Base-by-base conservation (phyloP, 179 eudicot species). In the Actinidia chinensis region DNA sequence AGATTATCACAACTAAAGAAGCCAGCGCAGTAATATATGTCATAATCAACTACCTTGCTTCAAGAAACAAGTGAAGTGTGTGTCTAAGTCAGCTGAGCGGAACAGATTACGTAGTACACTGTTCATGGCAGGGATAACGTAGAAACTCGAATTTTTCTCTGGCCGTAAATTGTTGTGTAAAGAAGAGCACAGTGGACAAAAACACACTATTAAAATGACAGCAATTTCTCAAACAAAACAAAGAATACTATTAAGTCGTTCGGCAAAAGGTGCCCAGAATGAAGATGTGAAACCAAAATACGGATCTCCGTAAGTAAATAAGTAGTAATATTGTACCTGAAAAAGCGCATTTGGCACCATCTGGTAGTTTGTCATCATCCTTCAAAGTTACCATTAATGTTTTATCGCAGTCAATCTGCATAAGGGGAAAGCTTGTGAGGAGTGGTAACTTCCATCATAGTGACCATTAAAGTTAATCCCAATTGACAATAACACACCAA, bases 331-430 rank as follows among this genome's bases (percentile, higher is more conserved):
- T 60, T 47, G 44, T 14, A 93, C 99, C 96, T 94, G 98, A 82
- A 94, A 94, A 91, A 91, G n/a, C n/a, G n/a, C n/a, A 80, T n/a
- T n/a, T 97, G 18, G 94, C 60, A 13, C 94, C 92, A 76, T 94
- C 98, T 81, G 86, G 94, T 74, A 94, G 81, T 78, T 94, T 94
- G 74, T 94, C 98, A 84, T 92, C 96, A 74, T 89, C 97, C 81
- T 94, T 94, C 79, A 94, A 60, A 22, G 97, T 85, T 33, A 92
- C 98, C 92, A 90, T 89, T 54, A 94, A 88, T 25, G 98, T 91
- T 82, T 94, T 94, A 85, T 94, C 98, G 80, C 93, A 91, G 83
- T 94, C 98, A 82, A 94, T 85, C 98, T 94, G 95, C 84, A 85
- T 20, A 74, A 81, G 18, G 73, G 44, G 36, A n/a, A 63, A 36